Evolutionary conservation across 108 stramenopile species (phyloP).

Genomic region (Asterionellopsis glacialis): DNA sequence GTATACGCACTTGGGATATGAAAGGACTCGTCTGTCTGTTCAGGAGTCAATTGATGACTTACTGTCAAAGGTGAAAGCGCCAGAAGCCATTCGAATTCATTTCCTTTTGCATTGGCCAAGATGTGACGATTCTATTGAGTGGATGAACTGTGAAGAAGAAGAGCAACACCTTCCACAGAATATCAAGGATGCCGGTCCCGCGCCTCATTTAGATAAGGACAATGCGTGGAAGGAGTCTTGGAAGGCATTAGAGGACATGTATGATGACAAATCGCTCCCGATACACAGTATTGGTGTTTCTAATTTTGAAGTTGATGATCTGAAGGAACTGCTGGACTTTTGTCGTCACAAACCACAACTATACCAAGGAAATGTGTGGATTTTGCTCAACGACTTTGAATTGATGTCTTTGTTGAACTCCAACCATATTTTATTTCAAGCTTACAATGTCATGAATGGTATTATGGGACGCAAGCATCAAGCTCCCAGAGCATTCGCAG

Average conservation of each 20-base stretch:
- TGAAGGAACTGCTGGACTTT: slow-evolving; percentile 38
- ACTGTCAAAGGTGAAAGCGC: slow-evolving; percentile 19
- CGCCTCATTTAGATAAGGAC: slow-evolving; percentile 63
- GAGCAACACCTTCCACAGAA: slow-evolving; percentile 48
- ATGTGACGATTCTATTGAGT: slow-evolving; percentile 65
- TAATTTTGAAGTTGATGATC: slow-evolving; percentile 74
- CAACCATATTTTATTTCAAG: slow-evolving; percentile 52
- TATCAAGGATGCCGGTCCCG: slow-evolving; percentile 57
- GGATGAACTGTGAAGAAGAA: slow-evolving; percentile 84
- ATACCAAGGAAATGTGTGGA: slow-evolving; percentile 71
- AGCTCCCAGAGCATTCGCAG: slow-evolving; percentile 24
- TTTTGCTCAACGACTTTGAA: slow-evolving; percentile 58
- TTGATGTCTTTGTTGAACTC: slow-evolving; percentile 48
- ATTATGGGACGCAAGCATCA: slow-evolving; percentile 20
- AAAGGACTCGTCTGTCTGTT: slow-evolving; percentile 66
- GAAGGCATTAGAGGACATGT: slow-evolving; percentile 71
- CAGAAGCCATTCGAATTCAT: slow-evolving; percentile 40
- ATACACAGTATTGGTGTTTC: slow-evolving; percentile 81
- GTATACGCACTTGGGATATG: slow-evolving; percentile 89
- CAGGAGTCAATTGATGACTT: slow-evolving; percentile 43
- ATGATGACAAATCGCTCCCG: slow-evolving; percentile 1
- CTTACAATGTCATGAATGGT: slow-evolving; percentile 69
- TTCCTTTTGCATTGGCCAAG: slow-evolving; percentile 85
- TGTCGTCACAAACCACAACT: slow-evolving; percentile 55
- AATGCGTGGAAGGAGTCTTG: slow-evolving; percentile 80